Conservation (phyloP, 306 rosid species). For the Citrullus amarus region DNA sequence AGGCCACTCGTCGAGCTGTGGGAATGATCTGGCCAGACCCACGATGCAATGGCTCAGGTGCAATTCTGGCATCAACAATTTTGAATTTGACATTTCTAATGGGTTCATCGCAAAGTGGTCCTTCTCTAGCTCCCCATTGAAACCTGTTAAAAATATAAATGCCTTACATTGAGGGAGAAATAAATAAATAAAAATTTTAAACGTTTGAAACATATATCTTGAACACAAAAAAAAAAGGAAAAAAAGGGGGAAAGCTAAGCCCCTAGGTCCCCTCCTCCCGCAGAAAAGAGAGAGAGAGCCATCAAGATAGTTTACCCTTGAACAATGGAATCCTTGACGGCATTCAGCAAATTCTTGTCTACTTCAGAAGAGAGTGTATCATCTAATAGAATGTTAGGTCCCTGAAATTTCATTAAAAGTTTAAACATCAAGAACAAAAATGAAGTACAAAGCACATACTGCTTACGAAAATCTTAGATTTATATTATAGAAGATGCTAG, state of each 20-base stretch:
- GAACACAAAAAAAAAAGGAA: too few relatives aligned
- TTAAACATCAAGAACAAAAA: background rate
- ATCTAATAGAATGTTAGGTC: constrained; percentile 85
- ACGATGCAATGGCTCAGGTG: constrained; percentile 79
- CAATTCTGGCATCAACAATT: constrained; percentile 97
- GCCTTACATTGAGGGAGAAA: background rate
- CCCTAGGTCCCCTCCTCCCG: background rate
- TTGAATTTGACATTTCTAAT: constrained; percentile 94
- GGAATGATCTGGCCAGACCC: constrained; percentile 96
- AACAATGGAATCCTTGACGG: constrained; percentile 91
- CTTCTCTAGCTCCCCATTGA: constrained; percentile 99
- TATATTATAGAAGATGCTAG: background rate
- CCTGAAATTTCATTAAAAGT: constrained; percentile 33
- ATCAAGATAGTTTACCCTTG: constrained; percentile 60
- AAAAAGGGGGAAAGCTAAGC: background rate
- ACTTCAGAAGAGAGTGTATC: constrained; percentile 96
- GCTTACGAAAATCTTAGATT: background rate
- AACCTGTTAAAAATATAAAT: constrained; percentile 39
- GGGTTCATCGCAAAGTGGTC: constrained; percentile 97
- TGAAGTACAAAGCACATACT: background rate
- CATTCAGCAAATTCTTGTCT: constrained; percentile 71
- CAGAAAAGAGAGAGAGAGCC: background rate
- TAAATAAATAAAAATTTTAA: background rate
- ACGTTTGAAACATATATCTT: too few relatives aligned
- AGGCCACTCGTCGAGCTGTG: constrained; percentile 85